Base-by-base conservation (phyloP, 352 stramenopile genomes). In the Phytophthora tentaculata region DNA sequence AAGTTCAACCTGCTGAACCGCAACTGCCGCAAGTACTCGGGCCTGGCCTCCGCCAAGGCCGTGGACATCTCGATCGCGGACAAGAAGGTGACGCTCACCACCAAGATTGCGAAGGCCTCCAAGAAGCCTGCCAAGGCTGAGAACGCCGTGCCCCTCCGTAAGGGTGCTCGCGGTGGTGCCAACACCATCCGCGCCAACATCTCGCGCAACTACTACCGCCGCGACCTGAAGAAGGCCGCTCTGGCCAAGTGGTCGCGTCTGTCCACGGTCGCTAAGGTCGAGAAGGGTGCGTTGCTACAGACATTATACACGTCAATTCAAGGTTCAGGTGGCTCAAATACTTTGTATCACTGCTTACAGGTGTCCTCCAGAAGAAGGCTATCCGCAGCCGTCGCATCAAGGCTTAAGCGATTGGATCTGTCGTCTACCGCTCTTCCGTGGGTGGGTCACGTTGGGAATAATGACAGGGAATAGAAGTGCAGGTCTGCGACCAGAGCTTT, bases 1-100 rank as follows among this genome's bases (percentile, higher is more conserved):
- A 94, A 93, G 80, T 97, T 96, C 74, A 99, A 99, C 89, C 74
- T 99, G 68, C 86, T 91, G 77, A 98, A 95, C 79, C 73, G 90
- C 62, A 98, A 98, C 79, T 95, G 81, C 71, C 96, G 92, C 91
- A 99, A 99, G 91, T 99, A 98, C 82, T 98, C 92, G 60, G 96
- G 94, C 64, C 51, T 99, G 62, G 95, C 96, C 62, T 97, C 96
- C 73, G 75, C 69, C 67, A 98, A 99, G 86, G 91, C 89, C 24
- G 88, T 97, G 50, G 92, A 97, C 79, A 88, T 99, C 51, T 85
- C 84, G 71, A 61, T 96, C 32, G 74, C 75, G n/a, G 85, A 96
- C 80, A 94, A 92, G 83, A 96, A 96, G 84, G 69, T 96, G 60
- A 86, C 81, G 43, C 66, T 96, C 48, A 88, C 88, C 19, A 94